Base-by-base conservation (phyloP, 1,284 basidiomycete species). In the Mycena citricolor region DNA sequence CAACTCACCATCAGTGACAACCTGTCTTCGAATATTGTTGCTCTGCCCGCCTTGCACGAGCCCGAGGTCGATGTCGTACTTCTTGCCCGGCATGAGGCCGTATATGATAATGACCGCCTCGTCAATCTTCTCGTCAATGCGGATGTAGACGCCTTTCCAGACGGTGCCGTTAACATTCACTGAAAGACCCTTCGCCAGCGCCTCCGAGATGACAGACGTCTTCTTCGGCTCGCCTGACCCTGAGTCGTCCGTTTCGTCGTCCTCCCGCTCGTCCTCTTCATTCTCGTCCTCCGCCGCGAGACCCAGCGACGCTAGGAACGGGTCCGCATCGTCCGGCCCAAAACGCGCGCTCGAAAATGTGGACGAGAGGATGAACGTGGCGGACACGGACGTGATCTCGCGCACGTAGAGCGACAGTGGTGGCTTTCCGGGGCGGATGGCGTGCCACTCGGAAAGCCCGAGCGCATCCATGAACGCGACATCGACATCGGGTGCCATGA, bases 21-120 rank as follows among this genome's bases (percentile, higher is more conserved):
- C 78, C 55, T 83, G 82, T 39, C 69, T 71, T 32, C 76, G 67
- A 26, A 79, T 68, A 31, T 69, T 64, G 30, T 68, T 70, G 26
- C 68, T 69, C 51, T 77, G 70, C 17, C 73, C 79, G 10, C 73
- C 76, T n/a, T 81, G 79, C 6, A 83, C 77, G 17, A 90, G 69
- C 0, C 74, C 82, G 4, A 91, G 66, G 56, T 88, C 84, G 47
- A 91, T 80, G 54, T 89, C 86, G 54, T 91, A 90, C 57, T 85
- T 83, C 42, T 83, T 71, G 3, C 85, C 83, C 8, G 88, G 88
- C 71, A 87, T 77, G 29, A 91, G 73, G 3, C 85, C 86, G 49
- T 86, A 89, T 22, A 90, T 75, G 52, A 90, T 84, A 40, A 90
- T 85, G 42, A 90, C 76, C 0, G 84, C 87, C 58, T 90, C 86